Percentiles rank a stretch among this genome's conserved stretches.
phyloP scores from a whole-genome alignment of 129 eudicot genomes.

The Artemisia argyi region DNA sequence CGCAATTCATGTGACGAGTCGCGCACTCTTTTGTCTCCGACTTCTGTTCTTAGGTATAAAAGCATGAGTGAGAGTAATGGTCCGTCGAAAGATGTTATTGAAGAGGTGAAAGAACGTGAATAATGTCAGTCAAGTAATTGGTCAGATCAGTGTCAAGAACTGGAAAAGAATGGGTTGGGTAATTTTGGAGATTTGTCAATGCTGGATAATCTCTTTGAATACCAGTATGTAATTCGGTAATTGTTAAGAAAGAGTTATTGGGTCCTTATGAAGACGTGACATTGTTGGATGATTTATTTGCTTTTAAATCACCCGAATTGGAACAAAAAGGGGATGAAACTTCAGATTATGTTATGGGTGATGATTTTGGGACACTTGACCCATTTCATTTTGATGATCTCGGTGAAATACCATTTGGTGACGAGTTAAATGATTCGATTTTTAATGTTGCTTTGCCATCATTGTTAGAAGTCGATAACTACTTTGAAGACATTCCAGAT shows the following conservation, averaged over 20 bases:
- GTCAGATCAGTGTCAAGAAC: neutral
- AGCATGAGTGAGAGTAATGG: constrained; percentile 14
- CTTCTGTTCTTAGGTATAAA: constrained; percentile 43
- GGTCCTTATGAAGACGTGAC: too few species aligned
- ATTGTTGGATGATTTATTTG: constrained; percentile 23
- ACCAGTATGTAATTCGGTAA: too few species aligned
- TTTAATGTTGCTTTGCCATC: constrained; percentile 25
- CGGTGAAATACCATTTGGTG: constrained; percentile 4
- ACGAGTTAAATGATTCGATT: constrained; percentile 21
- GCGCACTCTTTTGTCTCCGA: constrained; percentile 37
- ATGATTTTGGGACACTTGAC: constrained; percentile 22
- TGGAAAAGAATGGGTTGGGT: constrained; percentile 6
- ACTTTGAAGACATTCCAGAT: constrained; percentile 34
- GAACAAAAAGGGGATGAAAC: constrained; percentile 28
- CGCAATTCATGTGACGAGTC: constrained; percentile 40
- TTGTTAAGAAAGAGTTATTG: too few species aligned
- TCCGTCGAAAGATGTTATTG: constrained; percentile 16
- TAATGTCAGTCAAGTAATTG: constrained; percentile 23
- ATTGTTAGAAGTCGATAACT: constrained; percentile 41
- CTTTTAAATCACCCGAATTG: neutral
- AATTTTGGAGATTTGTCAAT: constrained; percentile 26
- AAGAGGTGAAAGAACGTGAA: constrained; percentile 16
- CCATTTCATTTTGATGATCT: constrained; percentile 14
- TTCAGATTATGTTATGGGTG: constrained; percentile 8
- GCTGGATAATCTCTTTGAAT: too few species aligned